Base-by-base conservation (phyloP, 2,329 filamentous ascomycete genomes). In the Cladophialophora bantiana region DNA sequence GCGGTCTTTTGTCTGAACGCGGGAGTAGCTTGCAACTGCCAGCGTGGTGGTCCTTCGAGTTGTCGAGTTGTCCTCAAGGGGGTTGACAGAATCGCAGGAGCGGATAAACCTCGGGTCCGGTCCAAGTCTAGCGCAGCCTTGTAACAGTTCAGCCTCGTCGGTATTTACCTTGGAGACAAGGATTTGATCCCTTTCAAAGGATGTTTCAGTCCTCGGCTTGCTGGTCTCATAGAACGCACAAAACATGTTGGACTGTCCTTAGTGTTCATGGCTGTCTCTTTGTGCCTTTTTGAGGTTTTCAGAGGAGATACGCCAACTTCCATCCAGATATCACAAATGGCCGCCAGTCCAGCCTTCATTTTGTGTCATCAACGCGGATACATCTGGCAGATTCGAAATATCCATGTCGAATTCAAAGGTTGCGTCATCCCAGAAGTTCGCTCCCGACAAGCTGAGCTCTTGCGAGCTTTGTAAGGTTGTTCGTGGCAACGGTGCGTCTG, bases 401-500 rank as follows among this genome's bases (percentile, higher is more conserved):
- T 69, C 68, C 68, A 69, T 67, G 48, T 69, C 68, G 20, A 69
- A 69, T 31, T 66, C 52, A 34, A 69, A 67, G 4, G 68, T 50
- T 3, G 61, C 40, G 38, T 67, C 61, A n/a, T 59, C 62, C 68
- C 68, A 70, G 18, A 68, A 53, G 26, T 63, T 58, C 3, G 59
- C 15, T 4, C 36, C 35, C n/a, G 45, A 54, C 6, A 38, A 20
- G 45, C 45, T 50, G 10, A 50, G 18, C 18, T 66, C 59, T 40
- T 54, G 38, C 1, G 50, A 35, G 20, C 31, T 38, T 10, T 20
- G 15, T 26, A 35, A 18, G 48, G 48, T 18, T 26, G 59, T 10
- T 3, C 45, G n/a, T 9, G 54, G 59, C 12, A 36, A 50, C n/a
- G 65, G 48, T 20, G 58, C 53, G 26, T 64, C 65, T 54, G 63